Conservation (phyloP, 176 grass and related monocot genomes). For the Themeda triandra region DNA sequence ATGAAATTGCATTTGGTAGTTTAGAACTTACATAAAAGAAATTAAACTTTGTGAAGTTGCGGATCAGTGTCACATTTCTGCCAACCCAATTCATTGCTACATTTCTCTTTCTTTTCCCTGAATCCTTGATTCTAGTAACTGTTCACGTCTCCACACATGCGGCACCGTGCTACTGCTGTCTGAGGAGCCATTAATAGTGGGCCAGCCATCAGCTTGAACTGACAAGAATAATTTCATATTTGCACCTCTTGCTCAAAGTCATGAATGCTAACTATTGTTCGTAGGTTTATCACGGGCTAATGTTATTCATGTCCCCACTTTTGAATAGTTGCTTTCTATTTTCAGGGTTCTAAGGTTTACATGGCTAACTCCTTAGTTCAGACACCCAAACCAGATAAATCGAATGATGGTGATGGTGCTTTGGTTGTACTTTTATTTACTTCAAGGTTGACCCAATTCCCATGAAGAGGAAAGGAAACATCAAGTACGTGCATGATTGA, state of each 20-base stretch:
- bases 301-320: neutral
- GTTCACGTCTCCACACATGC: slow-evolving; percentile 1
- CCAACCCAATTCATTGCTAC: neutral
- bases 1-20: neutral
- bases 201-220: neutral
- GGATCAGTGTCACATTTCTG: neutral
- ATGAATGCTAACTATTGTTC: neutral
- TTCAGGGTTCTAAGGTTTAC: neutral
- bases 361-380: neutral
- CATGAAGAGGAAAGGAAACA: neutral
- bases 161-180: neutral
- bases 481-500: neutral
- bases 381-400: neutral
- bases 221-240: neutral
- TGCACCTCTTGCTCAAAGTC: neutral
- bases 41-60: neutral
- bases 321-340: neutral
- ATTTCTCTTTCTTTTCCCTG: neutral
- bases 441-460: neutral
- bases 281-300: neutral
- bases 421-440: neutral
- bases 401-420: neutral
- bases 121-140: neutral
- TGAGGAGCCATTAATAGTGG: neutral
- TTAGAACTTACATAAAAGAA: neutral